A percentile compares a stretch with the other conserved stretches of the same genome.
These are phyloP conservation scores for Collybia sordida DNA, from an alignment of 768 basidiomycete genomes.

Conservation along the genomic window DNA sequence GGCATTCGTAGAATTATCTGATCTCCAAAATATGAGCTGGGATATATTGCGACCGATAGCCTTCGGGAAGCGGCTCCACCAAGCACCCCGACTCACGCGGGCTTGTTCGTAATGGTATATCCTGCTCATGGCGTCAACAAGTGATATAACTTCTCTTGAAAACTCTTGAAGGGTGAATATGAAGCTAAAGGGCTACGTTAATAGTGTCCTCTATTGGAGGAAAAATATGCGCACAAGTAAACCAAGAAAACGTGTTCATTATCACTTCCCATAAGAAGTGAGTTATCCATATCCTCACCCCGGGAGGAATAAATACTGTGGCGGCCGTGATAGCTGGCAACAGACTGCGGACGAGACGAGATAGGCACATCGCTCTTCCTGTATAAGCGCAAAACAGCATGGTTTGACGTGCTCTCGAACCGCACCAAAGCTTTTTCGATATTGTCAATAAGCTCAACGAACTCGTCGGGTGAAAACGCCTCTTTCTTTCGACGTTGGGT, in stretches of 20 bases:
- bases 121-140: constrained; percentile 81
- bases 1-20: neutral
- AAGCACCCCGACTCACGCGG: constrained; percentile 29
- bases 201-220: neutral
- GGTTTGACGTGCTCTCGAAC: constrained; percentile 83
- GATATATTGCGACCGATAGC: constrained; percentile 10
- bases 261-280: constrained; percentile 44
- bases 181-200: constrained; percentile 54
- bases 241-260: constrained; percentile 86
- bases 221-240: constrained; percentile 70
- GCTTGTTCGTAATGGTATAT: constrained; percentile 70
- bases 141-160: constrained; percentile 73
- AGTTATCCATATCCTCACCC: constrained; percentile 31
- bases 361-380: constrained; percentile 42
- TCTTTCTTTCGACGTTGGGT: constrained; percentile 25
- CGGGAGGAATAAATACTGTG: constrained; percentile 11
- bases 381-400: constrained; percentile 79
- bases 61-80: constrained; percentile 38
- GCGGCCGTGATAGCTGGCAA: constrained; percentile 13
- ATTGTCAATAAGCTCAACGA: constrained; percentile 58
- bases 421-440: constrained; percentile 69
- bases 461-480: constrained; percentile 55
- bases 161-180: constrained; percentile 97
- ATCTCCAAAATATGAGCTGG: neutral
- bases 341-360: constrained; percentile 18